phyloP scores from a whole-genome alignment of 768 basidiomycete species.

The Crucibulum laeve region DNA sequence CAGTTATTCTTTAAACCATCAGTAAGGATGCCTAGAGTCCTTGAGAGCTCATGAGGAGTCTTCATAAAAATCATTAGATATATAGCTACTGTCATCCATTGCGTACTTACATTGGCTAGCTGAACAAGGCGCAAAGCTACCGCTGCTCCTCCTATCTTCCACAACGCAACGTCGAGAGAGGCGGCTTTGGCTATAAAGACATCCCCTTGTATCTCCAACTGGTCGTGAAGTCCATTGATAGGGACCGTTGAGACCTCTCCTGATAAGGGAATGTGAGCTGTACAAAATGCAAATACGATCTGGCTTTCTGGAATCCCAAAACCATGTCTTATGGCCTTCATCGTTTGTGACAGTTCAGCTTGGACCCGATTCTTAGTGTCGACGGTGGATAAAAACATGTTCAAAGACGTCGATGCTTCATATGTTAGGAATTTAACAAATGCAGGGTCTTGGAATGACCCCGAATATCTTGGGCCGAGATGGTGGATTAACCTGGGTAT shows the following conservation, averaged over 20 bases:
- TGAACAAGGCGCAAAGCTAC: slow-evolving; percentile 72
- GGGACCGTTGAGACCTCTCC: slow-evolving; percentile 11
- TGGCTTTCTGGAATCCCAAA: slow-evolving; percentile 33
- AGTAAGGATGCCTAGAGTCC: slow-evolving; percentile 65
- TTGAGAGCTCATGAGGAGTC: slow-evolving; percentile 75
- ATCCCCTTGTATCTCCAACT: slow-evolving; percentile 37
- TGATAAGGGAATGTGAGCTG: slow-evolving; percentile 19
- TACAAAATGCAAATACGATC: slow-evolving; percentile 37
- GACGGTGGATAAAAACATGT: slow-evolving; percentile 62
- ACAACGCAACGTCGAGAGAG: slow-evolving; percentile 70
- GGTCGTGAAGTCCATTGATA: slow-evolving; percentile 8
- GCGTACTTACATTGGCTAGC: slow-evolving; percentile 55
- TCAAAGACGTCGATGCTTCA: slow-evolving; percentile 78
- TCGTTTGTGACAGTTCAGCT: slow-evolving; percentile 25
- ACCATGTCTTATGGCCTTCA: slow-evolving; percentile 49
- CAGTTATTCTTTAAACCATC: slow-evolving; percentile 82
- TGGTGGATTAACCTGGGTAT: slow-evolving; percentile 74
- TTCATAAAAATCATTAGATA: slow-evolving; percentile 18
- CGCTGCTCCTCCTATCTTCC: slow-evolving; percentile 81
- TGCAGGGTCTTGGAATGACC: slow-evolving; percentile 68
- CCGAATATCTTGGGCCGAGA: slow-evolving; percentile 74
- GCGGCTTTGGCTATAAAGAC: slow-evolving; percentile 56
- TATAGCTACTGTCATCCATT: not conserved
- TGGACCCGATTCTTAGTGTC: slow-evolving; percentile 28
- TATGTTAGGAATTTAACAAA: slow-evolving; percentile 79